Evolutionary conservation across 805 yeast species (phyloP), one percentile per base, ranked within the genome.

Genomic region (Kuraishia ogatae): DNA sequence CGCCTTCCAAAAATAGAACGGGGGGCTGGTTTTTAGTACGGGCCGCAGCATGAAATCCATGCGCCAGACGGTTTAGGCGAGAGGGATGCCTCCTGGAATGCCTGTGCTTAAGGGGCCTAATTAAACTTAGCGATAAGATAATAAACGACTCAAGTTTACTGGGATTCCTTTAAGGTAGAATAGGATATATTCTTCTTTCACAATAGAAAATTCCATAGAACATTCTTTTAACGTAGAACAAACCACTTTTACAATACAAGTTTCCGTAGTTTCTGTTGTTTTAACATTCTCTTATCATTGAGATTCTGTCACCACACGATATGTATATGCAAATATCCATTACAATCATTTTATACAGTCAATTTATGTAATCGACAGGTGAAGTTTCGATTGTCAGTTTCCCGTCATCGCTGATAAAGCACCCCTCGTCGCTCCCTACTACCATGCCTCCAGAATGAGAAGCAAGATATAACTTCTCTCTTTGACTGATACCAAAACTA

Each of bases 401-500:
- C 17, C 43, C 43, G 4, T 35, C n/a, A 35, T 35, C 43, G 17
- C 43, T 35, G 17, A 35, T 35, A 15, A 35, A 35, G 13, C 43
- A 35, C n/a, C 43, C 43, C 17, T 35, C 43, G 43, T 35, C 43
- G 43, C 13, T 35, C 43, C 43, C 43, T 17, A 35, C 43, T 13
- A 15, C 13, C 4, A 7, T 15, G 15, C 43, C 43, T 35, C 43
- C 43, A 11, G 43, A 50, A 10, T 48, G 39, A 17, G 61, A 47
- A 10, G 49, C 50, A 4, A 62, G 51, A 22, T 51, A 50, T 2
- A 55, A 51, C 5, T 66, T 60, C 51, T 64, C 69, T n/a, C 53
- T 26, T 6, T 64, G 62, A 50, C 70, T 62, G 21, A 66, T 58
- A 3, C 75, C 74, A 51, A 54, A 55, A 4, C 47, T 52, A 63